phyloP scores from a whole-genome alignment of 2,329 filamentous ascomycete genomes.

The Colletotrichum zoysiae region DNA sequence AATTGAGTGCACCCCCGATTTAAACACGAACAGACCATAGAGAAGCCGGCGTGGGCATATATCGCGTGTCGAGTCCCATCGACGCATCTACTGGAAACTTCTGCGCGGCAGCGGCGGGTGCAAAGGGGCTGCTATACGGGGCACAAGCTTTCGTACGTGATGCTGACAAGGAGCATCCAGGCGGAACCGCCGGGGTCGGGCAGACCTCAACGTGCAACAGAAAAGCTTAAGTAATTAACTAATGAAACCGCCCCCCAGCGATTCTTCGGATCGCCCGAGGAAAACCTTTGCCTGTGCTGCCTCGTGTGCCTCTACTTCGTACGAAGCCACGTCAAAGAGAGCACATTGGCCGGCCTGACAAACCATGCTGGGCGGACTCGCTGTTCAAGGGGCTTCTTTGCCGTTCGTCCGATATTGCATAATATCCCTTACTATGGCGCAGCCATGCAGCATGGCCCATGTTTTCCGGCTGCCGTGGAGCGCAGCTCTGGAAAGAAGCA shows the following conservation, averaged over 20 bases:
- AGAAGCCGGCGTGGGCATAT: no score
- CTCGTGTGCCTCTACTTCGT: no score
- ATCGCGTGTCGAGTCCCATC: neutral
- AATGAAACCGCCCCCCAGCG: neutral
- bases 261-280: neutral
- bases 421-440: neutral
- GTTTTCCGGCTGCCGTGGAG: neutral
- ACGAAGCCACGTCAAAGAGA: neutral
- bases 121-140: no score
- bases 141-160: slow-evolving; percentile 10
- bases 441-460: neutral
- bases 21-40: neutral
- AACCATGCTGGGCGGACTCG: no score
- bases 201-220: no score
- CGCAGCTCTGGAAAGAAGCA: no score
- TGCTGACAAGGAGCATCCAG: neutral
- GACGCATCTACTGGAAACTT: neutral
- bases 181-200: neutral
- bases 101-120: neutral
- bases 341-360: neutral
- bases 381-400: neutral
- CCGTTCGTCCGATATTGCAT: slow-evolving; percentile 20
- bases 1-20: no score
- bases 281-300: neutral
- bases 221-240: neutral